A percentile compares a stretch with the other conserved stretches of the same genome.
Conservation (phyloP, 495 filamentous ascomycete genomes). For the Symbiotaphrina buchneri region DNA sequence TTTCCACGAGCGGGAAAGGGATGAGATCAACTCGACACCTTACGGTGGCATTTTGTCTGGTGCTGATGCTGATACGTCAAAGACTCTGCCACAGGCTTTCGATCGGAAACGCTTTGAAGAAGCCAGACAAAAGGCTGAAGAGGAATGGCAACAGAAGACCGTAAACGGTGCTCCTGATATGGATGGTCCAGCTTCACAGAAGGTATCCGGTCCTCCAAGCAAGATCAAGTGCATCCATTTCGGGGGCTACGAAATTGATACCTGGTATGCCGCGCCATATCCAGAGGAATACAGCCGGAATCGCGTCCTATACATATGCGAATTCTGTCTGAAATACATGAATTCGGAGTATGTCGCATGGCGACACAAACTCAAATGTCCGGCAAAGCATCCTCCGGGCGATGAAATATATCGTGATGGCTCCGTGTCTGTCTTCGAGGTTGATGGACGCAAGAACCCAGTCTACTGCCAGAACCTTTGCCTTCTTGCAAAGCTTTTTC, state of each 20-base stretch:
- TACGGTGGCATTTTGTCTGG: slow-evolving; percentile 88
- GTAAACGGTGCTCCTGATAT: slow-evolving; percentile 17
- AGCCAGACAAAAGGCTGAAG: slow-evolving; percentile 72
- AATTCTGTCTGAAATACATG: slow-evolving; percentile 99
- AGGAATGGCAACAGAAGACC: slow-evolving; percentile 55
- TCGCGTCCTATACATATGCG: slow-evolving; percentile 87
- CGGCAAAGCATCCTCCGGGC: slow-evolving; percentile 85
- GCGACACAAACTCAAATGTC: slow-evolving; percentile 88
- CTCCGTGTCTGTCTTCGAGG: slow-evolving; percentile 87
- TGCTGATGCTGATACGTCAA: slow-evolving; percentile 72
- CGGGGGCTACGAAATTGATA: slow-evolving; percentile 92
- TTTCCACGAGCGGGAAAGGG: slow-evolving; percentile 66
- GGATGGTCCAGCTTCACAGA: slow-evolving; percentile 28
- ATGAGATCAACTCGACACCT: slow-evolving; percentile 78
- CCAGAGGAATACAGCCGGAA: slow-evolving; percentile 96
- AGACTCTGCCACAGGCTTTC: slow-evolving; percentile 54
- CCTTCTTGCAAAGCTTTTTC: slow-evolving; percentile 82
- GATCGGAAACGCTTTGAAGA: slow-evolving; percentile 74
- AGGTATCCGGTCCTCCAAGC: slow-evolving; percentile 66
- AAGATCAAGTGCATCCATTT: slow-evolving; percentile 98
- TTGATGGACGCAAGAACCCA: slow-evolving; percentile 88
- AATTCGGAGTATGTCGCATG: slow-evolving; percentile 94
- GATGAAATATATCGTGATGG: slow-evolving; percentile 96
- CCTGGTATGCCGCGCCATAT: slow-evolving; percentile 98
- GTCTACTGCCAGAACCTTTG: slow-evolving; percentile 97